Evolutionary conservation across 768 basidiomycete species (phyloP).

Genomic region (Fistulinella prunicolor): DNA sequence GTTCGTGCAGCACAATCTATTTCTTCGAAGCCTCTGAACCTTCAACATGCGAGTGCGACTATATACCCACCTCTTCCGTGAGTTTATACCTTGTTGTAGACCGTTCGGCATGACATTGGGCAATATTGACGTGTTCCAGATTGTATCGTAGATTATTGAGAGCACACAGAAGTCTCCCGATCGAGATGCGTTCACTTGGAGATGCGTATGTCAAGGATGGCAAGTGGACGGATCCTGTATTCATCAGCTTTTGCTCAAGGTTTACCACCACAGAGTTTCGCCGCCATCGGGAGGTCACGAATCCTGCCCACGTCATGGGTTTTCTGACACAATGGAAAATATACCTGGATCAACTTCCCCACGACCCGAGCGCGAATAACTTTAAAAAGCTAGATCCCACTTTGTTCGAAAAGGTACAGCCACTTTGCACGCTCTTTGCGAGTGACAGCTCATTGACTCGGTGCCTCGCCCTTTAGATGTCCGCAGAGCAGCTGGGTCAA

Average conservation of each 20-base stretch:
- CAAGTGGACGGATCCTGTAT: constrained; percentile 32
- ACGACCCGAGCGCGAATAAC: constrained; percentile 34
- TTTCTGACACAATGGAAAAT: constrained; percentile 95
- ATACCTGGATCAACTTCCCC: constrained; percentile 75
- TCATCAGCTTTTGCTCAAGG: constrained; percentile 1
- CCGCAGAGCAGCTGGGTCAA: constrained; percentile 86
- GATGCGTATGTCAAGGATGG: constrained; percentile 84
- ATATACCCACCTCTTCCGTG: constrained; percentile 85
- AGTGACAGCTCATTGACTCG: neutral
- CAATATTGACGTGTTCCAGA: constrained; percentile 37
- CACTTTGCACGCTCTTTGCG: constrained; percentile 1
- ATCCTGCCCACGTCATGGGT: constrained; percentile 89
- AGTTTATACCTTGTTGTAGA: constrained; percentile 17
- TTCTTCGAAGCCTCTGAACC: constrained; percentile 53
- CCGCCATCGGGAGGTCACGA: constrained; percentile 71
- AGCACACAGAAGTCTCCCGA: constrained; percentile 69
- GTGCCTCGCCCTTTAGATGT: constrained; percentile 55
- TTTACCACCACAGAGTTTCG: constrained; percentile 68
- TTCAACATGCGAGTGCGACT: constrained; percentile 60
- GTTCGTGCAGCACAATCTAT: constrained; percentile 39
- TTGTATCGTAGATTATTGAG: constrained; percentile 78
- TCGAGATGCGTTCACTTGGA: constrained; percentile 81
- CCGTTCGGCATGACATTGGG: neutral
- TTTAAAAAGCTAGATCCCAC: constrained; percentile 72
- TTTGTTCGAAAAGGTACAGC: constrained; percentile 67